phyloP scores from a whole-genome alignment of 345 rosid species.

The Diplotaxis tenuifolia region DNA sequence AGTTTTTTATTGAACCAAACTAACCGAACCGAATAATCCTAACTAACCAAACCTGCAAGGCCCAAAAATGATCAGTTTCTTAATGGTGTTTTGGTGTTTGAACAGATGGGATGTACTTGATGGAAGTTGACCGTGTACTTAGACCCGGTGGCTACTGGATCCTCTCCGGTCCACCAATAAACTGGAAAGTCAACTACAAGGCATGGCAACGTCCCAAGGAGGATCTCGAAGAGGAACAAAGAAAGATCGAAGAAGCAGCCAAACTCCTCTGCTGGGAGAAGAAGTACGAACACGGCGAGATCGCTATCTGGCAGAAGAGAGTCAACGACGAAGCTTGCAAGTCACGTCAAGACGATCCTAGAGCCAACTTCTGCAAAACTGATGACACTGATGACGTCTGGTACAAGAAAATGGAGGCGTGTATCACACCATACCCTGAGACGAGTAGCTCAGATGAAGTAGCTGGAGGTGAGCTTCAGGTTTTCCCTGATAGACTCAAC shows the following conservation, averaged over 20 bases:
- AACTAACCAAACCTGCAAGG: too few relatives aligned
- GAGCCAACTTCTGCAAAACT: constrained; percentile 67
- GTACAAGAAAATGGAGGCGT: constrained; percentile 94
- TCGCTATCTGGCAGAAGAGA: constrained; percentile 93
- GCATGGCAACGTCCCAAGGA: constrained; percentile 96
- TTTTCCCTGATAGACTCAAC: constrained; percentile 77
- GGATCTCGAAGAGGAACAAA: constrained; percentile 87
- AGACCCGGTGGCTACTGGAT: constrained; percentile 99
- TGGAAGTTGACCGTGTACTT: constrained; percentile 97
- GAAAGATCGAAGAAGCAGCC: constrained; percentile 81
- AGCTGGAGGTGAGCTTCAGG: constrained; percentile 63
- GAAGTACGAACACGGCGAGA: constrained; percentile 84
- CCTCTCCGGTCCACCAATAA: constrained; percentile 96
- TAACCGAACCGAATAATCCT: background rate
- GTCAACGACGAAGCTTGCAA: constrained; percentile 59
- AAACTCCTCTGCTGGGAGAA: constrained; percentile 97
- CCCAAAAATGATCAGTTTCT: background rate
- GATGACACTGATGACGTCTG: constrained; percentile 77
- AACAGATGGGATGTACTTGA: constrained; percentile 85
- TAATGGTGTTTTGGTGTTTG: constrained; percentile 14
- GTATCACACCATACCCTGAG: constrained; percentile 82
- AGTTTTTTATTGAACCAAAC: background rate
- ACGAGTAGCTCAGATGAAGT: constrained; percentile 55
- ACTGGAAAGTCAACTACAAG: constrained; percentile 81
- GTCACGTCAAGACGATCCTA: constrained; percentile 60